Percentiles rank a stretch among this genome's conserved stretches.
phyloP scores from a whole-genome alignment of 2,329 filamentous ascomycete genomes.

The Fusarium luffae region DNA sequence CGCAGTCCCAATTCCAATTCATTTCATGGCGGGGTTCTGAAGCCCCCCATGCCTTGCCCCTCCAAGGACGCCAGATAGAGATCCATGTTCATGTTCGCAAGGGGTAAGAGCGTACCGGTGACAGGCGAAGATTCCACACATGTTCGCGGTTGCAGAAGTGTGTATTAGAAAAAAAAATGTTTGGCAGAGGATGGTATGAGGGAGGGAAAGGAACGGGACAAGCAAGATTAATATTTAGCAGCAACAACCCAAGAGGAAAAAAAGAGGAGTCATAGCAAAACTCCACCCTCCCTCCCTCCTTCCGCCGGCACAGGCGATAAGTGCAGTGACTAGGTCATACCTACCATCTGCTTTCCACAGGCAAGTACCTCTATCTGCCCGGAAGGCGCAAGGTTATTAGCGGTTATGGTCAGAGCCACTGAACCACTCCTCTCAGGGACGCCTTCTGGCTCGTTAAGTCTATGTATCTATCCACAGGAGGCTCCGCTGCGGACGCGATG shows the following conservation, averaged over 20 bases:
- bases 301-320: constrained; percentile 36
- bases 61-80: constrained; percentile 24
- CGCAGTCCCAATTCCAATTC: constrained; percentile 19
- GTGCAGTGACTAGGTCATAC: constrained; percentile 15
- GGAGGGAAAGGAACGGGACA: constrained; percentile 19
- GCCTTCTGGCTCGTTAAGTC: constrained; percentile 19
- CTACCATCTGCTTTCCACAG: not conserved
- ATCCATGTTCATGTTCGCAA: constrained; percentile 42
- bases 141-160: constrained; percentile 61
- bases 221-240: constrained; percentile 40
- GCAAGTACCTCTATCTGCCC: constrained; percentile 10
- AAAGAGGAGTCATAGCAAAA: constrained; percentile 41
- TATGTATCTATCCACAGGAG: constrained; percentile 36
- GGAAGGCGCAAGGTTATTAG: constrained; percentile 37
- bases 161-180: constrained; percentile 14
- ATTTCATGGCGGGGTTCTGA: constrained; percentile 37
- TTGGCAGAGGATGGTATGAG: constrained; percentile 22
- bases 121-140: constrained; percentile 98
- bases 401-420: constrained; percentile 24
- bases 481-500: constrained; percentile 36
- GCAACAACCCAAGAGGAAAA: constrained; percentile 21
- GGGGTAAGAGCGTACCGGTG: constrained; percentile 70
- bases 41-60: constrained; percentile 46
- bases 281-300: constrained; percentile 38
- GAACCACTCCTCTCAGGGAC: constrained; percentile 12